Conservation (phyloP, 495 filamentous ascomycete species). For the Penicillium pulvis region DNA sequence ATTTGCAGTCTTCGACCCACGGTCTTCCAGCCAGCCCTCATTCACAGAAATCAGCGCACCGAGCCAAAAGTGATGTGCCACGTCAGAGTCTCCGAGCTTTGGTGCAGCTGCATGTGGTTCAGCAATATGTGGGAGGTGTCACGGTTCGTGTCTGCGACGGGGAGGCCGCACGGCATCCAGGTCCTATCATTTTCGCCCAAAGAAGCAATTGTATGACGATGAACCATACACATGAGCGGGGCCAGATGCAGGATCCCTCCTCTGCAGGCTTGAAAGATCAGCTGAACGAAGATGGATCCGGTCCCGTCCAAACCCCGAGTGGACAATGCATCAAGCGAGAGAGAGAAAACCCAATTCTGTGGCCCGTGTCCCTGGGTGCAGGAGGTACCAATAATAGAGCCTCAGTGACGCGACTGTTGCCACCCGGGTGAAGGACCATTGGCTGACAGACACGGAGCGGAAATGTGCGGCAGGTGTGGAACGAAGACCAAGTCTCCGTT, state of each 20-base stretch:
- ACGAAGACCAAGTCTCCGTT: constrained; percentile 24
- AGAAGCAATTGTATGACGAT: constrained; percentile 32
- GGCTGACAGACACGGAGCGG: constrained; percentile 28
- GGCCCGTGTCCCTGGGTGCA: constrained; percentile 29
- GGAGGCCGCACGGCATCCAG: constrained; percentile 36
- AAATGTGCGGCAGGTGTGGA: constrained; percentile 29
- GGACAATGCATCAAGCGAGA: constrained; percentile 14
- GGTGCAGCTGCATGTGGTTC: constrained; percentile 50
- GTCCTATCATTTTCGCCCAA: constrained; percentile 43
- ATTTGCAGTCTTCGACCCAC: constrained; percentile 30
- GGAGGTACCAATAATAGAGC: constrained; percentile 39
- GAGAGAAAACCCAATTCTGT: constrained; percentile 28
- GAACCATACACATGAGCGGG: constrained; percentile 49
- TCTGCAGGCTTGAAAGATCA: constrained; percentile 52
- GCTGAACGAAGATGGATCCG: constrained; percentile 45
- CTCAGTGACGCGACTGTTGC: constrained; percentile 32
- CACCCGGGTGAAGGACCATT: constrained; percentile 28
- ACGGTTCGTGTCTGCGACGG: constrained; percentile 45
- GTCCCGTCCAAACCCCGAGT: constrained; percentile 20
- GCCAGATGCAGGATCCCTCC: constrained; percentile 45
- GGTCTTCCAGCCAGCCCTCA: constrained; percentile 31
- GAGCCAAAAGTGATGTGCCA: constrained; percentile 48
- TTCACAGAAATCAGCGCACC: constrained; percentile 29
- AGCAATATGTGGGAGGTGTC: constrained; percentile 44
- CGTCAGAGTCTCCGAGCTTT: constrained; percentile 52